Evolutionary conservation across 805 yeast species (phyloP), one percentile per base, ranked within the genome.

Genomic region (Hanseniaspora taiwanica): DNA sequence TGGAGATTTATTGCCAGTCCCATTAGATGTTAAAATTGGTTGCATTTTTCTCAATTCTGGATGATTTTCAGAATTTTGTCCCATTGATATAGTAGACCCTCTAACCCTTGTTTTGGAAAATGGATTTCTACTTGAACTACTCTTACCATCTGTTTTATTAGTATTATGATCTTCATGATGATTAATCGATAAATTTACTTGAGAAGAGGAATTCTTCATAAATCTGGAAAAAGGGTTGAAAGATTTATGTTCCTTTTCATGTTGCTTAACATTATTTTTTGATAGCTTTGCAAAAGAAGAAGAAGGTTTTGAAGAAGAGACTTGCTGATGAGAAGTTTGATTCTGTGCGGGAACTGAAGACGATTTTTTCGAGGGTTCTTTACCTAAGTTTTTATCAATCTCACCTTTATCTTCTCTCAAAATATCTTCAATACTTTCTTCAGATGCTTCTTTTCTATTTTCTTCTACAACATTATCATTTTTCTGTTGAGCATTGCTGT

Each of bases 401-500:
- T 33, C 36, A 17, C 36, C 12, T 16, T 16, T 33, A 19, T 20
- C 23, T 33, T 33, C 12, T 33, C 19, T 33, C 36, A 19, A 19
- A n/a, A 18, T 19, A 19, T 33, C 23, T 33, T 33, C 23, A 3
- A 19, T 33, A 20, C 36, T 18, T 12, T 13, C 14, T 16, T 10
- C 23, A 10, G n/a, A 12, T 3, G 6, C 21, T 19, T 10, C 13
- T 16, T 6, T 6, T 14, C 20, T 32, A n/a, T 9, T 6, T 16
- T 17, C 21, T 8, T 17, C 20, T 14, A 7, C 21, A 14, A 17
- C 20, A 6, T 6, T 9, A 14, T 32, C 13, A 29, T 16, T 19
- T 65, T 58, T 86, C 85, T 81, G 82, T 38, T 87, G 62, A 0
- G n/a, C n/a, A n/a, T n/a, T n/a, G n/a, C n/a, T n/a, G n/a, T n/a